phyloP scores from a whole-genome alignment of 2,329 filamentous ascomycete species.

The Fusarium phyllophilum region DNA sequence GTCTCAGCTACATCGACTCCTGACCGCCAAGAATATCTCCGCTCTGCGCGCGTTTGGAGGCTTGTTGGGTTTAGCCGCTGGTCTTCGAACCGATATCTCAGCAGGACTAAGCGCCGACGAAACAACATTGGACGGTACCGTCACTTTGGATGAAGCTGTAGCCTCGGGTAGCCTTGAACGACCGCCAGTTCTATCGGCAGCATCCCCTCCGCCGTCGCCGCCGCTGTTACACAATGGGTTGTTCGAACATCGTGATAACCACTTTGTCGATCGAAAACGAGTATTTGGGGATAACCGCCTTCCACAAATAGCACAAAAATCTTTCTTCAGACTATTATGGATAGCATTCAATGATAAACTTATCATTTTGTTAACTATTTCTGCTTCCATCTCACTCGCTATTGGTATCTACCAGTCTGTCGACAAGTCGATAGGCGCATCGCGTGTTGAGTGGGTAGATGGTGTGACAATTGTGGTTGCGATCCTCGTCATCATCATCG shows the following conservation, averaged over 20 bases:
- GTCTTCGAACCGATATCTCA: conserved; percentile 59
- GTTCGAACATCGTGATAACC: conserved; percentile 42
- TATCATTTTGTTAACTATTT: conserved; percentile 75
- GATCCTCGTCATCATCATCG: conserved; percentile 78
- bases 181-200: conserved; percentile 35
- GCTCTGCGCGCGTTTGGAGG: conserved; percentile 65
- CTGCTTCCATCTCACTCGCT: conserved; percentile 77
- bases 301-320: conserved; percentile 72
- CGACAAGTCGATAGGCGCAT: conserved; percentile 57
- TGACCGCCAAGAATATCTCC: conserved; percentile 60
- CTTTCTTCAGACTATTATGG: conserved; percentile 74
- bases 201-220: conserved; percentile 35
- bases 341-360: conserved; percentile 87
- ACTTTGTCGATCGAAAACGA: conserved; percentile 69
- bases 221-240: conserved; percentile 43
- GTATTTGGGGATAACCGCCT: conserved; percentile 72
- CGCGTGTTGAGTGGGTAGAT: conserved; percentile 82
- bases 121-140: conserved; percentile 53
- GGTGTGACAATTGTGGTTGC: conserved; percentile 82
- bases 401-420: conserved; percentile 80
- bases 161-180: conserved; percentile 50
- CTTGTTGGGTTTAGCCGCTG: conserved; percentile 60
- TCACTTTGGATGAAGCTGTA: conserved; percentile 62
- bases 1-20: conserved; percentile 62
- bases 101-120: conserved; percentile 64